Evolutionary conservation across 805 yeast species (phyloP).

Genomic region (Suhomyces kilbournensis): DNA sequence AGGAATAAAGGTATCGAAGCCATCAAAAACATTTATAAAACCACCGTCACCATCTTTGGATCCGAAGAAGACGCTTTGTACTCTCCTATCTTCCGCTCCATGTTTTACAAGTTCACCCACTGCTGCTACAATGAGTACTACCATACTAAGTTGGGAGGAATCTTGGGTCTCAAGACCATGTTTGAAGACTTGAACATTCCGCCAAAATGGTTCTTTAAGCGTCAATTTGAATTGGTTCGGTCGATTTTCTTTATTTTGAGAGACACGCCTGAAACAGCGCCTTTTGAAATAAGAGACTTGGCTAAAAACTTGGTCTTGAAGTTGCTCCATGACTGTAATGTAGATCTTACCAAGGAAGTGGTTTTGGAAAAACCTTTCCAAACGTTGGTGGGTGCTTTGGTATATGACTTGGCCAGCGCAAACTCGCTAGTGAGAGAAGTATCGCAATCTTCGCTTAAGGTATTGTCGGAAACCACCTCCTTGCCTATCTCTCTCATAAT

Average conservation of each 20-base stretch:
- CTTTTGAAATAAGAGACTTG: slow-evolving; percentile 67
- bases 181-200: slow-evolving; percentile 68
- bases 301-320: slow-evolving; percentile 68
- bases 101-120: slow-evolving; percentile 83
- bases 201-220: slow-evolving; percentile 64
- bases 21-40: slow-evolving; percentile 56
- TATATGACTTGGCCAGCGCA: slow-evolving; percentile 89
- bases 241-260: slow-evolving; percentile 86
- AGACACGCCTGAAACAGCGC: slow-evolving; percentile 87
- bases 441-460: slow-evolving; percentile 66
- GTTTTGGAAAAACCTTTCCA: slow-evolving; percentile 71
- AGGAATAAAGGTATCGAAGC: slow-evolving; percentile 69
- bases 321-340: slow-evolving; percentile 64
- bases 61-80: slow-evolving; percentile 58
- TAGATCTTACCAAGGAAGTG: slow-evolving; percentile 55
- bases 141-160: slow-evolving; percentile 84
- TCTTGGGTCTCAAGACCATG: slow-evolving; percentile 74
- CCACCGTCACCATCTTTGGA: slow-evolving; percentile 69
- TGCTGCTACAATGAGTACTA: slow-evolving; percentile 88
- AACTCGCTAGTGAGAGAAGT: slow-evolving; percentile 79
- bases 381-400: slow-evolving; percentile 81
- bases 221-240: slow-evolving; percentile 81
- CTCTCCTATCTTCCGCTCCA: slow-evolving; percentile 70
- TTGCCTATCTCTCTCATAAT: slow-evolving; percentile 73
- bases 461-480: slow-evolving; percentile 65